Evolutionary conservation across 495 filamentous ascomycete species (phyloP).

Genomic region (Xylaria scruposa): DNA sequence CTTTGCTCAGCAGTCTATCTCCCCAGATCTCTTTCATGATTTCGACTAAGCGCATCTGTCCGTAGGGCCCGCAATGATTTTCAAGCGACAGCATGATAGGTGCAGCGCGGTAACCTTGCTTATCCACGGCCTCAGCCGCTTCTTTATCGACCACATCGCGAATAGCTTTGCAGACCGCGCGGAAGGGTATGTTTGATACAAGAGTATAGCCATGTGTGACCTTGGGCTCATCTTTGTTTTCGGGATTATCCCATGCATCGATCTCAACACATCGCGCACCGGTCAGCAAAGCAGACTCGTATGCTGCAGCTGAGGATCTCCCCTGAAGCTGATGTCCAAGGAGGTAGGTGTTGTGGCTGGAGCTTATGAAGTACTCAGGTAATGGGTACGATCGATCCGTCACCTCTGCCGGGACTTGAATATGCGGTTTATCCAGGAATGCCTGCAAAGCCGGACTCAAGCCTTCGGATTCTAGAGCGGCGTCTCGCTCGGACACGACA

Average conservation of each 20-base stretch:
- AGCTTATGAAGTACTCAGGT: slow-evolving; percentile 62
- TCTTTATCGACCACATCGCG: slow-evolving; percentile 57
- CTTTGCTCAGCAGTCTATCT: slow-evolving; percentile 54
- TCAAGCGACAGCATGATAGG: slow-evolving; percentile 62
- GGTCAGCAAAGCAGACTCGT: slow-evolving; percentile 54
- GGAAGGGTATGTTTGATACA: slow-evolving; percentile 61
- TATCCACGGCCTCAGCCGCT: slow-evolving; percentile 36
- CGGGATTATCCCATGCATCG: slow-evolving; percentile 61
- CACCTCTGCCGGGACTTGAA: slow-evolving; percentile 50
- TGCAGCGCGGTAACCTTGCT: slow-evolving; percentile 46
- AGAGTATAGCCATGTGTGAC: slow-evolving; percentile 64
- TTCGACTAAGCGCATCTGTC: slow-evolving; percentile 55
- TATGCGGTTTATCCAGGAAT: slow-evolving; percentile 53
- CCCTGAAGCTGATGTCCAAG: slow-evolving; percentile 61
- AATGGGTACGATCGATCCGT: slow-evolving; percentile 54
- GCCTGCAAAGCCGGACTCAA: slow-evolving; percentile 40
- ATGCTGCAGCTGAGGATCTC: slow-evolving; percentile 52
- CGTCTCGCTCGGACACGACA: slow-evolving; percentile 44
- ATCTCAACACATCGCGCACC: slow-evolving; percentile 65
- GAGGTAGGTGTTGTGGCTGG: slow-evolving; percentile 60
- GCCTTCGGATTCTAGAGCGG: slow-evolving; percentile 39
- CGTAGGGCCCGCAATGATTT: slow-evolving; percentile 56
- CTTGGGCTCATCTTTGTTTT: slow-evolving; percentile 57
- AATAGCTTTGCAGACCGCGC: slow-evolving; percentile 58
- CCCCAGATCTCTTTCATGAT: slow-evolving; percentile 64